Conservation (phyloP, 75 land plant genomes). For the Cupressus sempervirens region DNA sequence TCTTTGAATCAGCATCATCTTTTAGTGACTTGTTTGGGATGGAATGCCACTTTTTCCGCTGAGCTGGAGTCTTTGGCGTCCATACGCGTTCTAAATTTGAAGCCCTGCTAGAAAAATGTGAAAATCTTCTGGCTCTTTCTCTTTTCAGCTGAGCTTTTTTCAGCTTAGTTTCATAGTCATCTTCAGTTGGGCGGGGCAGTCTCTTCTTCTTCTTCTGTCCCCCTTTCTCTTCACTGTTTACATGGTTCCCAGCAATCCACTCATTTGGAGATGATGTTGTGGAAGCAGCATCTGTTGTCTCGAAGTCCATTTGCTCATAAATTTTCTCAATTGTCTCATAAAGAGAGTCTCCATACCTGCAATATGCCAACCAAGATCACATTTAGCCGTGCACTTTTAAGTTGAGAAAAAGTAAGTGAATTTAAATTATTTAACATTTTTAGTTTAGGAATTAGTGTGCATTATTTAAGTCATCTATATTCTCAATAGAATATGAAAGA, state of each 20-base stretch:
- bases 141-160: constrained; percentile 51
- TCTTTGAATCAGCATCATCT: neutral
- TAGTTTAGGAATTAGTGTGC: too few relatives aligned
- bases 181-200: neutral
- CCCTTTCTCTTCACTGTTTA: neutral
- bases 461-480: too few relatives aligned
- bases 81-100: constrained; percentile 60
- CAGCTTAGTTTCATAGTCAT: constrained; percentile 22
- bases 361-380: neutral
- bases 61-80: constrained; percentile 48
- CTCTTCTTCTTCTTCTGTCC: neutral
- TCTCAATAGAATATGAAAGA: too few relatives aligned
- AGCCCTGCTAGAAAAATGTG: constrained; percentile 50
- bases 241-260: neutral
- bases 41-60: neutral
- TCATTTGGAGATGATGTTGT: constrained; percentile 1
- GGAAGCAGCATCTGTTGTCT: constrained; percentile 21
- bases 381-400: neutral
- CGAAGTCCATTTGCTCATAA: constrained; percentile 58
- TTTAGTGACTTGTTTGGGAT: neutral
- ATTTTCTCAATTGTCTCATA: constrained; percentile 30
- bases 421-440: too few relatives aligned
- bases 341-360: constrained; percentile 46
- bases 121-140: constrained; percentile 49
- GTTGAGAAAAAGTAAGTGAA: too few relatives aligned